Percentiles rank a stretch among this genome's conserved stretches.
Evolutionary conservation across 2,329 filamentous ascomycete species (phyloP).

Genomic region (Gnomoniopsis smithogilvyi): DNA sequence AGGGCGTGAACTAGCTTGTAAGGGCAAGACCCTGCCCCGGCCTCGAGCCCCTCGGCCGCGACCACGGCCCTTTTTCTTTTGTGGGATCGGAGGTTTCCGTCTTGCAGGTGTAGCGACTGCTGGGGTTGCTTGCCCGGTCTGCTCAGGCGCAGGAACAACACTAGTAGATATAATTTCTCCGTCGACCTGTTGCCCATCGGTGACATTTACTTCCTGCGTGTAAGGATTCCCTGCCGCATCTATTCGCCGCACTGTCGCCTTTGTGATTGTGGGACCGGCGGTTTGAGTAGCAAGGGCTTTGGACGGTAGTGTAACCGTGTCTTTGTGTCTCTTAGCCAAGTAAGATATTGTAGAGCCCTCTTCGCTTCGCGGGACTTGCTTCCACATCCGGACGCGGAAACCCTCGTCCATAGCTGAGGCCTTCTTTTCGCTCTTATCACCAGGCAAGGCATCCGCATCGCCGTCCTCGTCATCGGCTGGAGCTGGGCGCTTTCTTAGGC

Average conservation of each 20-base stretch:
- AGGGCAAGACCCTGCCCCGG: conserved; percentile 59
- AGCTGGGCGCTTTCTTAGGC: conserved; percentile 69
- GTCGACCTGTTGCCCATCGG: conserved; percentile 74
- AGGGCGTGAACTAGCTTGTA: conserved; percentile 28
- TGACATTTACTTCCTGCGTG: conserved; percentile 78
- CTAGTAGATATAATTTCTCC: conserved; percentile 72
- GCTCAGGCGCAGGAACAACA: conserved; percentile 52
- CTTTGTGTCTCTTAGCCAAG: conserved; percentile 60
- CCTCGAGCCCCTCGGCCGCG: conserved; percentile 70
- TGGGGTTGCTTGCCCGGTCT: conserved; percentile 51
- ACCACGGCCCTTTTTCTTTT: conserved; percentile 64
- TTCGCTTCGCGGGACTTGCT: conserved; percentile 57
- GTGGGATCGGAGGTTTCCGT: conserved; percentile 71
- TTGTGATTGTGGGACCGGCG: conserved; percentile 60
- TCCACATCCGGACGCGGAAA: conserved; percentile 58
- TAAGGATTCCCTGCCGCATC: conserved; percentile 79
- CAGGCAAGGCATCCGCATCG: conserved; percentile 42
- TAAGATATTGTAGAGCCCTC: conserved; percentile 51
- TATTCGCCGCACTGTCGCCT: conserved; percentile 74
- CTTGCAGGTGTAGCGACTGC: conserved; percentile 38
- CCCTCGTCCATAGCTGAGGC: conserved; percentile 64
- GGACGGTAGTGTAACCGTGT: conserved; percentile 54
- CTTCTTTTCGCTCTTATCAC: conserved; percentile 57
- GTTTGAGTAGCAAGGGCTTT: conserved; percentile 44
- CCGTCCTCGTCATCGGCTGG: conserved; percentile 58